A percentile compares a stretch with the other conserved stretches of the same genome.
These are phyloP conservation scores for Luvunga scandens DNA, from an alignment of 345 rosid genomes.

Conservation along the genomic window DNA sequence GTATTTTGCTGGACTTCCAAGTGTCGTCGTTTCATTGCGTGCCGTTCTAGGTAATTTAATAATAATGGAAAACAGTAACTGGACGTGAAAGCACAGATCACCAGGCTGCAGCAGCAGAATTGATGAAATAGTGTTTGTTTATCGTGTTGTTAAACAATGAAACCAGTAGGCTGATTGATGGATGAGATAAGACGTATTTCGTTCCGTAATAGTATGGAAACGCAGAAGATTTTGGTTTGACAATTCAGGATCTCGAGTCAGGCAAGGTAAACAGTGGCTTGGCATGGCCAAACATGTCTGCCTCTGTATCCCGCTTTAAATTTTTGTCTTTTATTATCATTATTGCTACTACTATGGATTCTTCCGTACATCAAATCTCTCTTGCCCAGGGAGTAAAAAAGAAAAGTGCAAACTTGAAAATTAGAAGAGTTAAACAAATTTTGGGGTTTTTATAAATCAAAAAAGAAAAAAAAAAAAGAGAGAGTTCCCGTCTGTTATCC, in stretches of 20 bases:
- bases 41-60: neutral
- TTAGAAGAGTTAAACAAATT: no score
- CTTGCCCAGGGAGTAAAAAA: no score
- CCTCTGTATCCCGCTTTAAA: no score
- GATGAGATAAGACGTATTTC: neutral
- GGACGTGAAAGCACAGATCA: neutral
- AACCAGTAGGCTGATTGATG: neutral
- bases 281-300: neutral
- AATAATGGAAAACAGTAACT: neutral
- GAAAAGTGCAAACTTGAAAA: no score
- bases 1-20: neutral
- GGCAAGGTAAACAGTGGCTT: neutral
- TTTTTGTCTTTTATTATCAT: no score
- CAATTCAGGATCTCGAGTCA: neutral
- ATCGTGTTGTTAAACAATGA: no score
- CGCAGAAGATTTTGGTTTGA: neutral
- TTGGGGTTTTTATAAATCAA: no score
- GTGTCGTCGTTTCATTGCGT: neutral
- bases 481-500: no score
- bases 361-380: no score
- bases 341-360: no score
- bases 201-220: neutral
- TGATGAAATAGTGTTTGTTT: neutral
- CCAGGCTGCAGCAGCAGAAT: no score
- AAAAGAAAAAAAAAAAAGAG: no score